phyloP scores from a whole-genome alignment of 148 eudicot genomes.

The Oxyria digyna region DNA sequence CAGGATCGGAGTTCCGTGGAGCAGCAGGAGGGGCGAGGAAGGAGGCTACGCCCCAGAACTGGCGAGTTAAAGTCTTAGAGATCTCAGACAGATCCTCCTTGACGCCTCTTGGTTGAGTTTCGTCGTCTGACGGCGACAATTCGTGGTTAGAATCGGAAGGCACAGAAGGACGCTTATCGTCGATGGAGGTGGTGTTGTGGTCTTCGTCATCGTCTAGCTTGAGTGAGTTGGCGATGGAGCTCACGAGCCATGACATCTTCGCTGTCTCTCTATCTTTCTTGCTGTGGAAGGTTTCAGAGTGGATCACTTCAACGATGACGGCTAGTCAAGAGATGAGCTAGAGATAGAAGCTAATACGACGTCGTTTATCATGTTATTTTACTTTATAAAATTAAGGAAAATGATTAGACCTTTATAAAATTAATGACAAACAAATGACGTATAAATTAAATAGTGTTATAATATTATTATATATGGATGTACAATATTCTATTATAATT shows the following conservation, averaged over 20 bases:
- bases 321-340: background rate
- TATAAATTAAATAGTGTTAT: no score
- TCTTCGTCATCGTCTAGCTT: conserved; percentile 44
- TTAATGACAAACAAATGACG: no score
- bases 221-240: conserved; percentile 71
- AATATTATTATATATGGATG: no score
- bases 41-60: conserved; percentile 82
- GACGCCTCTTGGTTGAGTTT: conserved; percentile 46
- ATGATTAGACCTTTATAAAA: no score
- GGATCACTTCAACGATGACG: conserved; percentile 7
- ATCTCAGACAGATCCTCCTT: conserved; percentile 84
- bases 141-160: conserved; percentile 8
- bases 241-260: conserved; percentile 71
- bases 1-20: conserved; percentile 23
- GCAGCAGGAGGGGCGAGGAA: conserved; percentile 89
- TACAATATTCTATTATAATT: no score
- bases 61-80: conserved; percentile 66
- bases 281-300: background rate
- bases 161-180: conserved; percentile 6
- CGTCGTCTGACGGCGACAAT: conserved; percentile 3
- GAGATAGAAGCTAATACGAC: background rate
- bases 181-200: background rate
- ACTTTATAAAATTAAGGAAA: no score
- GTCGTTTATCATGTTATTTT: background rate
- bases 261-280: background rate